Evolutionary conservation across 495 filamentous ascomycete genomes (phyloP).

Genomic region (Filosporella fistucella): DNA sequence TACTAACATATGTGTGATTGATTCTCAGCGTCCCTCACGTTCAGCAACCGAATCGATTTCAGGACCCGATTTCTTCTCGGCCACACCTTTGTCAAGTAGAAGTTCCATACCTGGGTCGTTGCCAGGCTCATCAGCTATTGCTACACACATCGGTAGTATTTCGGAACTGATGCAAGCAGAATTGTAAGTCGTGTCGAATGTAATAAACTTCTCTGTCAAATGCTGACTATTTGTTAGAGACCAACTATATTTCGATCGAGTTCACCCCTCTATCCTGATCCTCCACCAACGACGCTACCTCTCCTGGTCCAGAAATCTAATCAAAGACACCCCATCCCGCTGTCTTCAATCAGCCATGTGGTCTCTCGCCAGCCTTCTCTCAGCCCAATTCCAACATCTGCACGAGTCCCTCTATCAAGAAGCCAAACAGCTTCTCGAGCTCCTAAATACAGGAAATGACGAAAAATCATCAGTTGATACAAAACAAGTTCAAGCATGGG

Average conservation of each 20-base stretch:
- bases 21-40: too few species aligned
- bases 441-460: not conserved
- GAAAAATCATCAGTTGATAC: too few species aligned
- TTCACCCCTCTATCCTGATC: not conserved
- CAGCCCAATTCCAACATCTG: not conserved
- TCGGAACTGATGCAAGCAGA: constrained; percentile 1
- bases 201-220: not conserved
- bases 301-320: not conserved
- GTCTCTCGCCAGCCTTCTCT: not conserved
- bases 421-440: not conserved
- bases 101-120: too few species aligned
- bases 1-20: too few species aligned
- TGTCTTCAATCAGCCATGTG: constrained; percentile 6
- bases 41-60: not conserved
- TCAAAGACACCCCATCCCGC: not conserved
- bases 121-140: too few species aligned
- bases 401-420: not conserved
- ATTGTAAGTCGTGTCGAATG: constrained; percentile 1
- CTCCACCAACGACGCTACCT: constrained; percentile 2
- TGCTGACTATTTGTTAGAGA: not conserved
- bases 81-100: not conserved
- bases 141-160: too few species aligned
- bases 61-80: not conserved
- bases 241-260: constrained; percentile 4
- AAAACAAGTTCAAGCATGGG: constrained; percentile 1